A percentile compares a stretch with the other conserved stretches of the same genome.
Conservation (phyloP, 768 basidiomycete species). For the Tylopilus cervinicoccineus region DNA sequence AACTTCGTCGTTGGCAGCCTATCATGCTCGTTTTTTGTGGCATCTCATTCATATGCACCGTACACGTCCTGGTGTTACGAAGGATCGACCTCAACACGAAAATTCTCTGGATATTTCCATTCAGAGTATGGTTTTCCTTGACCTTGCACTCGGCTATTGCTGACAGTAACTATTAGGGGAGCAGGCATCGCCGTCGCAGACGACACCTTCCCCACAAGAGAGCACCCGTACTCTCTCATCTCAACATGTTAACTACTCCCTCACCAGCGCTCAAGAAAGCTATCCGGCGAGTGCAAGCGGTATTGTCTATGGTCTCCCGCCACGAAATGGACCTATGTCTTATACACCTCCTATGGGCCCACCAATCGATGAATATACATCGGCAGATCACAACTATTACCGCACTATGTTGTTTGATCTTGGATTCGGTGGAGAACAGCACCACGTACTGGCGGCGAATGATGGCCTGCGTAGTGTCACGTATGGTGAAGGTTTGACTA, state of each 20-base stretch:
- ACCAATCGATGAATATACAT: conserved; percentile 18
- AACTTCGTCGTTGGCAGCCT: conserved; percentile 62
- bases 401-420: conserved; percentile 73
- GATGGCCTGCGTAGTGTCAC: conserved; percentile 23
- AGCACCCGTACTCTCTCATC: conserved; percentile 8
- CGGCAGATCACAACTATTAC: conserved; percentile 69
- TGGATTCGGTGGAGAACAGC: conserved; percentile 52
- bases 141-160: neutral
- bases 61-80: conserved; percentile 39
- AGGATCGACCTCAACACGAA: conserved; percentile 36
- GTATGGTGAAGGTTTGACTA: conserved; percentile 35
- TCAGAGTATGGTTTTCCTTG: conserved; percentile 39
- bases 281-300: conserved; percentile 14
- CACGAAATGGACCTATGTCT: conserved; percentile 13
- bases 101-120: conserved; percentile 53
- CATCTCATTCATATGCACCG: conserved; percentile 62
- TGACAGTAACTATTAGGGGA: conserved; percentile 20
- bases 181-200: conserved; percentile 19
- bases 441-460: conserved; percentile 14
- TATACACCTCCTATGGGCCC: conserved; percentile 34
- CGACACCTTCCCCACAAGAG: conserved; percentile 23
- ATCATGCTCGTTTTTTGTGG: conserved; percentile 77
- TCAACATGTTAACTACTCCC: conserved; percentile 15
- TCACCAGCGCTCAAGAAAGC: conserved; percentile 16
- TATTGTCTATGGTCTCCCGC: conserved; percentile 10